Conservation (phyloP, 169 alveolate genomes). For the Plasmodium malariae region DNA sequence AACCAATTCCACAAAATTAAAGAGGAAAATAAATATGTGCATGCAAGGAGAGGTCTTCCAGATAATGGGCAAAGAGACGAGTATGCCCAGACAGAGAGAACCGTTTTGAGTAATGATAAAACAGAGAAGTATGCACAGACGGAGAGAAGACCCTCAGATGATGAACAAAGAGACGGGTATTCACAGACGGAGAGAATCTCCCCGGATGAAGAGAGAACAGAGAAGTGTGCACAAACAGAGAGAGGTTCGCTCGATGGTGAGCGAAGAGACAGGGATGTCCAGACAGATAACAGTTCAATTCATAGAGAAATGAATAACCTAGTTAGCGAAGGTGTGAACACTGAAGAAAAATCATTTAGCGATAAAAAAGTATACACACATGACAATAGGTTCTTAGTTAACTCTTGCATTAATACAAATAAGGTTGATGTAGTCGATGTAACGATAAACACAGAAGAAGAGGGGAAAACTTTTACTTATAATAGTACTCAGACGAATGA, state of each 20-base stretch:
- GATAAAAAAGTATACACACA: conserved; percentile 3
- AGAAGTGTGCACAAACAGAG: not conserved
- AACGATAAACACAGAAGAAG: not conserved
- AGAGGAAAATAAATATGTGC: too few relatives aligned
- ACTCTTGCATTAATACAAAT: conserved; percentile 13
- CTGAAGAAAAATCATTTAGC: conserved; percentile 12
- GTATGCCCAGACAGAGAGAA: not conserved
- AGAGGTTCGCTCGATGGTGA: not conserved
- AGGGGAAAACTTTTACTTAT: not conserved
- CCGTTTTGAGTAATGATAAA: too few relatives aligned
- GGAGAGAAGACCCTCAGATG: not conserved
- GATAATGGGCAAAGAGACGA: too few relatives aligned
- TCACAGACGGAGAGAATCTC: not conserved
- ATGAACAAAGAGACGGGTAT: not conserved
- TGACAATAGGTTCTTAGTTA: conserved; percentile 9
- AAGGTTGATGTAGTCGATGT: not conserved
- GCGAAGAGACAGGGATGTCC: not conserved
- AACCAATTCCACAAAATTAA: too few relatives aligned
- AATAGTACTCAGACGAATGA: conserved; percentile 32
- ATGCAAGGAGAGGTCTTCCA: too few relatives aligned
- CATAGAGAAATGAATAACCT: not conserved
- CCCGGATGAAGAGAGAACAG: not conserved
- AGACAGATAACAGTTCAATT: not conserved
- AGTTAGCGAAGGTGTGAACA: conserved; percentile 14
- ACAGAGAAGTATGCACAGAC: conserved; percentile 1